These are phyloP conservation scores for Ceratocystis diversiconidia DNA, from an alignment of 2,329 filamentous ascomycete genomes.

Conservation along the genomic window DNA sequence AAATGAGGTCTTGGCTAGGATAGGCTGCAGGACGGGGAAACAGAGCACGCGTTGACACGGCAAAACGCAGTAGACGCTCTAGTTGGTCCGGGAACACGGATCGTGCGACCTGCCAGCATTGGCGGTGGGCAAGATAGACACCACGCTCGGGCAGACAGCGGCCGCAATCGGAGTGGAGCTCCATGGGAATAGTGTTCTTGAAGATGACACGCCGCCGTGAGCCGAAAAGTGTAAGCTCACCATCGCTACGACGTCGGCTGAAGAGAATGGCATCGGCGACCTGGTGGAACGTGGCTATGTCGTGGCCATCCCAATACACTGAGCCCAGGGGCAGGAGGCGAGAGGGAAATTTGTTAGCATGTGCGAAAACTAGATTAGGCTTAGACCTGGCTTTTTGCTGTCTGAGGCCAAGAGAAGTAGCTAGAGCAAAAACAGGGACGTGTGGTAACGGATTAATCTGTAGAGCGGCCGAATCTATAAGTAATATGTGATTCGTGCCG, in stretches of 20 bases:
- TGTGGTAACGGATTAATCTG: no score
- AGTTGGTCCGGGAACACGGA: constrained; percentile 10
- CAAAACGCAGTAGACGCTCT: constrained; percentile 12
- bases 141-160: constrained; percentile 13
- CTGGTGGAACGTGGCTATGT: constrained; percentile 15
- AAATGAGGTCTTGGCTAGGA: constrained; percentile 16
- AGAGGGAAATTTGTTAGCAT: not conserved
- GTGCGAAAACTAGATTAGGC: no score
- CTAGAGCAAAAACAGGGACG: no score
- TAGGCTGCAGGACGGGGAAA: constrained; percentile 12
- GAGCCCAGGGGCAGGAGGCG: not conserved
- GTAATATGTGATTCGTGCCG: not conserved
- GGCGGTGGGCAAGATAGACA: constrained; percentile 15
- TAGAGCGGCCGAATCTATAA: no score
- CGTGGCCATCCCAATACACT: constrained; percentile 16
- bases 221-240: constrained; percentile 12
- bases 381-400: not conserved
- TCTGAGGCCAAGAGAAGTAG: no score
- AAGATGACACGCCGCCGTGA: constrained; percentile 15
- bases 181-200: constrained; percentile 17
- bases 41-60: constrained; percentile 15
- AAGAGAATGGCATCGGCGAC: constrained; percentile 10
- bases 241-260: constrained; percentile 14
- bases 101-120: constrained; percentile 15
- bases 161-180: constrained; percentile 15